Base-by-base conservation (phyloP, 768 basidiomycete genomes). In the Omphalotus guepiniiformis region DNA sequence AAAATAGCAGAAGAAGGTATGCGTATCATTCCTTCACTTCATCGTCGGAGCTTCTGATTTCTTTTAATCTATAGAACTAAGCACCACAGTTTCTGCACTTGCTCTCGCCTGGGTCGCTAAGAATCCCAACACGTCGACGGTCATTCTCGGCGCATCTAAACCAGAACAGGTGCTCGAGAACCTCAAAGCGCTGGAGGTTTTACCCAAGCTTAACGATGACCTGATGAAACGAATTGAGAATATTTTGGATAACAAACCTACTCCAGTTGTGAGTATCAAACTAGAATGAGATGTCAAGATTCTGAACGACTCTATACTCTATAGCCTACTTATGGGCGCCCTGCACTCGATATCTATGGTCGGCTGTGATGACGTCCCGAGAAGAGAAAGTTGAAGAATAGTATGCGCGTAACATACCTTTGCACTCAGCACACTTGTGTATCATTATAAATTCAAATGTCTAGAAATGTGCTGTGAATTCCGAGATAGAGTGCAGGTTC, bases 51-150 rank as follows among this genome's bases (percentile, higher is more conserved):
- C 15, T n/a, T 29, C 21, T 8, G 11, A 21, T 18, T 32, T 38
- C 7, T 37, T 38, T 15, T 5, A 16, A 23, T n/a, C 32, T 13
- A 15, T 55, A 68, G 68, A 72, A 47, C 66, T 83, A 35, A 74
- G 69, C 21, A 72, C 70, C 55, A 72, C 61, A 6, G 69, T 75
- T 52, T 64, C 74, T 29, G 71, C 73, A 26, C 68, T 85, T 27
- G 76, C 83, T 8, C 70, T 84, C 43, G 82, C 82, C 19, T 84
- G 81, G 80, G 64, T 74, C 13, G 69, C 75, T 26, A 64, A 57
- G 49, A 75, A 79, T 63, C 69, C 74, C 19, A 72, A 74, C 58
- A 74, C 70, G 18, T 67, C 63, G 47, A 73, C 70, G 9, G 66
- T 76, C 49, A 75, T 78, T 52, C 67, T 77, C 38, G 78, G 79